Conservation (phyloP, 225 moss, liverwort and hornwort genomes). For the Climacium dendroides region DNA sequence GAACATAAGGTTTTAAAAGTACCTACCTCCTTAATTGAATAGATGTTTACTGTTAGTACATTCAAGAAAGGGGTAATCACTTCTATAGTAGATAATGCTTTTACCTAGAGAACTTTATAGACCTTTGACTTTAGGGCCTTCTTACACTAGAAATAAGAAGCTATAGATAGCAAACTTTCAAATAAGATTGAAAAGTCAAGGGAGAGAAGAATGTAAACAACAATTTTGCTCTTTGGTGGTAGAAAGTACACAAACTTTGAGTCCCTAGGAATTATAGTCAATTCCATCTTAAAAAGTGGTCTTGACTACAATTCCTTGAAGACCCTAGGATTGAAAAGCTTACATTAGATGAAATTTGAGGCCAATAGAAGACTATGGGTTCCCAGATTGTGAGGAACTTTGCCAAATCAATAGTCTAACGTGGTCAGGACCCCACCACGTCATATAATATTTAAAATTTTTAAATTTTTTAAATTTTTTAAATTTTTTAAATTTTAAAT, state of each 20-base stretch:
- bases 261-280: background rate
- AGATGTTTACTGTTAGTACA: background rate
- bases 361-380: too few relatives aligned
- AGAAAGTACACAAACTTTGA: background rate
- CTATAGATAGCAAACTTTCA: background rate
- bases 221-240: fast-evolving
- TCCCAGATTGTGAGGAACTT: too few relatives aligned
- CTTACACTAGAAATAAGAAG: background rate
- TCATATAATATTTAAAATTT: too few relatives aligned
- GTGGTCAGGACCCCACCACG: too few relatives aligned
- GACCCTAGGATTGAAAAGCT: background rate
- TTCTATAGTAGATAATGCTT: fast-evolving
- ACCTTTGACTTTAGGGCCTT: fast-evolving
- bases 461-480: too few relatives aligned
- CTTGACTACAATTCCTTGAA: background rate
- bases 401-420: too few relatives aligned
- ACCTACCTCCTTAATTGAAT: background rate
- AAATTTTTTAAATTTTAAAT: too few relatives aligned
- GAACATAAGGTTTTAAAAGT: fast-evolving
- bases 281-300: background rate
- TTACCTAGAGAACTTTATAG: fast-evolving
- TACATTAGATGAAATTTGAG: too few relatives aligned
- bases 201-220: background rate
- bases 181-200: background rate
- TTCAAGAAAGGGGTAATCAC: fast-evolving